Conservation (phyloP, 768 basidiomycete genomes). For the Suillus cothurnatus region DNA sequence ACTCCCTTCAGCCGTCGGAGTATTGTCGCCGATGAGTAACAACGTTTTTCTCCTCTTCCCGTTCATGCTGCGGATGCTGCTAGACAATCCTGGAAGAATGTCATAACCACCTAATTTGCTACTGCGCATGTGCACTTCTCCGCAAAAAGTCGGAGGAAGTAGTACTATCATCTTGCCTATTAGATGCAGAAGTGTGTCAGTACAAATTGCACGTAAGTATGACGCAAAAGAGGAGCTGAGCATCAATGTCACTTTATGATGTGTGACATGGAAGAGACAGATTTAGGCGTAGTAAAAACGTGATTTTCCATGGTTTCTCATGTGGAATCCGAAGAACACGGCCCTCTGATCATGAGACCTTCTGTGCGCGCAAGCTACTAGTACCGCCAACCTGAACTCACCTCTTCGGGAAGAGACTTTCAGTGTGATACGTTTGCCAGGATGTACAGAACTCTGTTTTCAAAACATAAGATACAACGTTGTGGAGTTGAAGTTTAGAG, state of each 20-base stretch:
- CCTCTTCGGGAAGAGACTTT: conserved; percentile 8
- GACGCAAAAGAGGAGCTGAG: neutral
- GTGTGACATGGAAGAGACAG: conserved; percentile 14
- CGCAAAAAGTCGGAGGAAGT: conserved; percentile 39
- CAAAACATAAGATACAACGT: conserved; percentile 14
- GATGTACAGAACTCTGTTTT: conserved; percentile 6
- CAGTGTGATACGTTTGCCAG: conserved; percentile 11
- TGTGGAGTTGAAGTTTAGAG: conserved; percentile 1
- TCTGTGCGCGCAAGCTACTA: neutral
- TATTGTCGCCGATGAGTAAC: conserved; percentile 8
- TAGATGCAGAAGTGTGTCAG: conserved; percentile 5
- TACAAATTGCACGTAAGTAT: neutral
- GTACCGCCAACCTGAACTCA: neutral
- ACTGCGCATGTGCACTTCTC: conserved; percentile 35
- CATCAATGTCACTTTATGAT: neutral
- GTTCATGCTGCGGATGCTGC: conserved; percentile 34
- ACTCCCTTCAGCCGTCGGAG: conserved; percentile 32
- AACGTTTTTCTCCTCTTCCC: neutral
- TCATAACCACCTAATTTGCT: conserved; percentile 35
- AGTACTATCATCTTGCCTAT: conserved; percentile 41
- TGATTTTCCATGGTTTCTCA: neutral
- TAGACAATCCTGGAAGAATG: conserved; percentile 38
- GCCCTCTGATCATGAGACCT: neutral
- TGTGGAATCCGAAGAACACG: conserved; percentile 5
- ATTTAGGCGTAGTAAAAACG: neutral